Base-by-base conservation (phyloP, 148 eudicot genomes). In the Cornus suecica region DNA sequence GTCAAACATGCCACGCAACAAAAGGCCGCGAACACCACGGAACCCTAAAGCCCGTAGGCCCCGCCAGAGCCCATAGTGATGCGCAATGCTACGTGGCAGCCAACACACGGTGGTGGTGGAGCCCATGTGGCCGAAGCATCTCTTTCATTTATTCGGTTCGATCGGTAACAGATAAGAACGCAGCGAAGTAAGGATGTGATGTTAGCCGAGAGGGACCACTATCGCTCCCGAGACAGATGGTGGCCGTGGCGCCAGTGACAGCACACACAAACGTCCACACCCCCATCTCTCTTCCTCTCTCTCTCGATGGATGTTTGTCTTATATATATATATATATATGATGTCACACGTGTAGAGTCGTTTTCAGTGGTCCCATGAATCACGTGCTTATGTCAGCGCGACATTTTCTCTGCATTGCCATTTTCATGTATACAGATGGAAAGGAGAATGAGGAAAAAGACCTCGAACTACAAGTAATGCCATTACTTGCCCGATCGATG, bases 271-370 rank as follows among this genome's bases (percentile, higher is more conserved):
- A 28, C 8, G 30, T 18, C 28, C 24, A 28, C 4, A 26, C 14
- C 23, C 32, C 20, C 23, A 18, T 24, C 58, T 23, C 22, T 28
- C 32, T 37, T 9, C 10, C 9, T 24, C 22, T 34, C 10, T 62
- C 10, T 37, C 42, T 37, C 42, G 6, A 4, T 32, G 7, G 37
- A 32, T 8, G 4, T 0, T 32, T 8, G 4, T 32, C 7, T 8
- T 32, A 4, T 32, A 4, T 32, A 4, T 32, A 32, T 32, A 32
- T 32, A 32, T 32, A 18, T 1, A 34, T 6, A 0, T 26, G 66
- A 45, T 58, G 34, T 56, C 66, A 76, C 37, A 76, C 51, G 73
- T 76, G 79, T 76, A 41, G 25, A 23, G 66, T 60, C 79, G 2
- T 26, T 76, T 16, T 69, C 72, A 22, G 51, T 30, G 68, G 67